Base-by-base conservation (phyloP, 108 stramenopile genomes). In the Discostella stelligeroides region DNA sequence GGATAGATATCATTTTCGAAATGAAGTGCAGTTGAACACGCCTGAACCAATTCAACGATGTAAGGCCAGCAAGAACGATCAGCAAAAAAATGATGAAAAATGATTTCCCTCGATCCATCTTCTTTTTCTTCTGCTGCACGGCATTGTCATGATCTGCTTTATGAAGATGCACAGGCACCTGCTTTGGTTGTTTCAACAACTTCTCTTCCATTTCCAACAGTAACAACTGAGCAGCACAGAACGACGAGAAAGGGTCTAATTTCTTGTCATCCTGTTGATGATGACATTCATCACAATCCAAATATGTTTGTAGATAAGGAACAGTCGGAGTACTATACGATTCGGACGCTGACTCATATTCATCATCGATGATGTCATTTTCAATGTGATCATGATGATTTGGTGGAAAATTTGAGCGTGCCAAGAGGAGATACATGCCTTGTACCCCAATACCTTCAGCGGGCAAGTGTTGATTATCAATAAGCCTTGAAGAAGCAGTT, bases 171-270 rank as follows among this genome's bases (percentile, higher is more conserved):
- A 45, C 12, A n/a, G 43, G n/a, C n/a, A 2, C 43, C n/a, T 45
- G 7, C n/a, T 45, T 17, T 2, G 13, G 43, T 45, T 45, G 13
- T 4, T 17, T 45, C 12, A 10, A 45, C 12, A 10, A 45, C 43
- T 2, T 45, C 2, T 45, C 2, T 4, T 45, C 43, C 13, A 13
- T 29, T 3, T 29, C 28, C 20, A 17, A 6, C 20, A 30, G 14
- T 17, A 55, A 18, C 20, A 27, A 21, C 59, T 69, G 68, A 47
- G 56, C 68, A n/a, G 39, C 41, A 46, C 45, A 57, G 30, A 69
- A 42, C 0, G 68, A 69, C 59, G 56, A 45, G 15, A 65, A 65
- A 27, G 48, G 28, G 21, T 65, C 64, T 21, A 34, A 38, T 20
- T 65, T 46, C 10, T 20, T 20, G 20, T 55, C 54, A 18, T 55